These are phyloP conservation scores for Dispira parvispora DNA, from an alignment of 192 early-diverging fungal species.

Conservation along the genomic window DNA sequence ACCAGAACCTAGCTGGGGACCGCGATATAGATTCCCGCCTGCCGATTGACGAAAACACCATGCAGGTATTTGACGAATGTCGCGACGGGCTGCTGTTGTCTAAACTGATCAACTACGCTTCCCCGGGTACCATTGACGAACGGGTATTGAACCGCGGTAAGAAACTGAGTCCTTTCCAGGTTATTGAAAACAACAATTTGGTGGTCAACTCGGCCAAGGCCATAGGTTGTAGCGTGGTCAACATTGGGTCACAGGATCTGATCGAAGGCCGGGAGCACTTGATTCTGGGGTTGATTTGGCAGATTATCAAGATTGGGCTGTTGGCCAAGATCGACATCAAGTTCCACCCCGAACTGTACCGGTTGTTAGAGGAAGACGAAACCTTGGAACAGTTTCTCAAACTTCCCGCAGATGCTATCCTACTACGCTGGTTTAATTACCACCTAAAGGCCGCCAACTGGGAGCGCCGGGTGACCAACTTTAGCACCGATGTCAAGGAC, in stretches of 20 bases:
- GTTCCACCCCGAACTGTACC: conserved; percentile 93
- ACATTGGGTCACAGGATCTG: conserved; percentile 93
- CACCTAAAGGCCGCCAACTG: conserved; percentile 89
- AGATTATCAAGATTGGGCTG: conserved; percentile 97
- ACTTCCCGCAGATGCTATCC: conserved; percentile 89
- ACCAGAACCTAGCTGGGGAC: conserved; percentile 67
- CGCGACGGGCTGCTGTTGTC: conserved; percentile 85
- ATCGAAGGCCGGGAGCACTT: conserved; percentile 94
- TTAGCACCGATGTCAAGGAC: conserved; percentile 84
- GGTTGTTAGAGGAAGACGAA: conserved; percentile 84
- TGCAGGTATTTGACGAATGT: conserved; percentile 95
- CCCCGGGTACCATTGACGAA: conserved; percentile 95
- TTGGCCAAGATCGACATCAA: conserved; percentile 96
- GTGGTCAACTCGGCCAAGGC: conserved; percentile 98
- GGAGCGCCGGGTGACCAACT: conserved; percentile 73
- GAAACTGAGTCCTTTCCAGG: conserved; percentile 85
- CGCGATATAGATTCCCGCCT: conserved; percentile 65
- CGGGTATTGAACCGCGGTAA: conserved; percentile 84
- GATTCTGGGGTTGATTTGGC: conserved; percentile 94
- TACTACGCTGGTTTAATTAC: conserved; percentile 99
- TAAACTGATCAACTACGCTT: conserved; percentile 97
- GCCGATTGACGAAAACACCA: conserved; percentile 82
- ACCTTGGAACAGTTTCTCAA: conserved; percentile 85
- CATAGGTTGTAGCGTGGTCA: conserved; percentile 94
- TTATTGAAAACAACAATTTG: conserved; percentile 99